phyloP scores from a whole-genome alignment of 768 basidiomycete species.

The Mycena albidolilacea region DNA sequence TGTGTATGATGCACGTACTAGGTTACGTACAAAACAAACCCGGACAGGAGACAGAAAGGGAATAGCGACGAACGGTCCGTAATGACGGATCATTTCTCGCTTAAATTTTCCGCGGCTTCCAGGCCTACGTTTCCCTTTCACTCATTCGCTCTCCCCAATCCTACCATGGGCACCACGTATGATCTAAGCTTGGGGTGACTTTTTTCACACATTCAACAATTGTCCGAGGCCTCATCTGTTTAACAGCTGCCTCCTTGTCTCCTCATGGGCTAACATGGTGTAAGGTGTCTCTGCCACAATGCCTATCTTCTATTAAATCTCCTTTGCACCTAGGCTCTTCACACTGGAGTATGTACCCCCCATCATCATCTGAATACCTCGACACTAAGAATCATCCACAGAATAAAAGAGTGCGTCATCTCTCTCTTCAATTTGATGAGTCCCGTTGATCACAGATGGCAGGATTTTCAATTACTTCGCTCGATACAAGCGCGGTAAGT shows the following conservation, averaged over 20 bases:
- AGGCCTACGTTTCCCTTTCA: background rate
- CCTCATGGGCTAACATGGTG: constrained; percentile 17
- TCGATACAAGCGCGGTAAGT: background rate
- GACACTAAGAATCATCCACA: constrained; percentile 1
- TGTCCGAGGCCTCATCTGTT: background rate
- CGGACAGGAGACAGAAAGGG: background rate
- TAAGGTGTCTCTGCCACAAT: constrained; percentile 1
- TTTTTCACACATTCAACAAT: background rate
- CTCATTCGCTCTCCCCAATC: background rate
- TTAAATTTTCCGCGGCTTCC: background rate
- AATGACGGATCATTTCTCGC: background rate
- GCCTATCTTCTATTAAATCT: background rate
- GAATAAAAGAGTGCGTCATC: constrained; percentile 3
- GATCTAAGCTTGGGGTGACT: background rate
- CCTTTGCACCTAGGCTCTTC: constrained; percentile 4
- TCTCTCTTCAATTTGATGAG: background rate
- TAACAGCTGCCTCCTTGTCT: constrained; percentile 12
- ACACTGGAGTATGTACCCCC: constrained; percentile 13
- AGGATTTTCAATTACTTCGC: background rate
- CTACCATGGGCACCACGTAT: background rate
- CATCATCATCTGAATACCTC: background rate
- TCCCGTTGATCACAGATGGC: constrained; percentile 1
- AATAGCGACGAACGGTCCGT: background rate
- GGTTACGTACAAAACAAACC: background rate
- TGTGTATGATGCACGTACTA: background rate